Conservation (phyloP, 148 eudicot species). For the Rhododendron griersonianum region DNA sequence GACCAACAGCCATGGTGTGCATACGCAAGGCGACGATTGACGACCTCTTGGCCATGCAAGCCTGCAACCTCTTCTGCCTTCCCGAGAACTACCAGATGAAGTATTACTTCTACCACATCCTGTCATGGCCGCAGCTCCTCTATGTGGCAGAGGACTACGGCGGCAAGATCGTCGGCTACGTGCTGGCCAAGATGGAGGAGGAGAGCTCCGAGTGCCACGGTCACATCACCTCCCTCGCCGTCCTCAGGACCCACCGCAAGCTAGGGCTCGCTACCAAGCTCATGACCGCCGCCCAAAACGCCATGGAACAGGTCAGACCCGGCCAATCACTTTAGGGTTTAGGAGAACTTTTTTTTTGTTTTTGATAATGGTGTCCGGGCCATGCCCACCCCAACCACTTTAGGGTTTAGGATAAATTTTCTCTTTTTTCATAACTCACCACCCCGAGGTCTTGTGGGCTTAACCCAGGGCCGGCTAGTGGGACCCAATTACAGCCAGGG, state of each 20-base stretch:
- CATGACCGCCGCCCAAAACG: slow-evolving; percentile 91
- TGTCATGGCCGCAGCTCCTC: slow-evolving; percentile 90
- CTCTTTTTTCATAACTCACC: no score
- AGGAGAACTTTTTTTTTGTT: no score
- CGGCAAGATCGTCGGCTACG: slow-evolving; percentile 65
- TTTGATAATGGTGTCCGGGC: not conserved
- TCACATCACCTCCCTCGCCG: slow-evolving; percentile 88
- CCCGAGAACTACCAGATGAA: slow-evolving; percentile 98
- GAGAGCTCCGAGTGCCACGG: slow-evolving; percentile 88
- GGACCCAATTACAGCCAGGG: no score
- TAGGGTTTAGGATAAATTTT: no score
- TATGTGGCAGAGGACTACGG: slow-evolving; percentile 90
- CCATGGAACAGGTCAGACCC: slow-evolving; percentile 57
- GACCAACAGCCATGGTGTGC: slow-evolving; percentile 62
- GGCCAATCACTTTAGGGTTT: not conserved
- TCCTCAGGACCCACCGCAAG: slow-evolving; percentile 78
- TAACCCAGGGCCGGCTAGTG: no score
- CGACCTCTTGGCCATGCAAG: slow-evolving; percentile 86
- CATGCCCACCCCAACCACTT: not conserved
- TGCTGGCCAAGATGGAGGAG: slow-evolving; percentile 74
- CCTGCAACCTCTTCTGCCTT: slow-evolving; percentile 75
- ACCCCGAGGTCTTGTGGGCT: no score
- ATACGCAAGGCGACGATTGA: slow-evolving; percentile 80
- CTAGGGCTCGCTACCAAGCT: slow-evolving; percentile 89
- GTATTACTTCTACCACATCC: slow-evolving; percentile 88